Evolutionary conservation across 495 filamentous ascomycete species (phyloP).

Genomic region (Tuber brumale): DNA sequence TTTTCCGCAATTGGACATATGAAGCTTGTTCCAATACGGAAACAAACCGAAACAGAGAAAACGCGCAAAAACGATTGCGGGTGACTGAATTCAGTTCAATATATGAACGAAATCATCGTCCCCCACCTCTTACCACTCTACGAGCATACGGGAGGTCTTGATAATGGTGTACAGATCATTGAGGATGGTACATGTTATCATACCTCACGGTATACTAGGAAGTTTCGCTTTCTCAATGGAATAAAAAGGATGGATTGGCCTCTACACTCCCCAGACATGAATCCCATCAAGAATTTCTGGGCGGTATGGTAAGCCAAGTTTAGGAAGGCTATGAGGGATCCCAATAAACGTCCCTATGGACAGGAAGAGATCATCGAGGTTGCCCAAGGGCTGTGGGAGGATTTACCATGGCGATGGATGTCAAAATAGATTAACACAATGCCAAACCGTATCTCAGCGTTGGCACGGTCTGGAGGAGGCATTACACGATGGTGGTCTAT

Average conservation of each 20-base stretch:
- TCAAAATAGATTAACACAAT: conserved; percentile 13
- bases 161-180: conserved; percentile 3
- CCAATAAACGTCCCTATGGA: background rate
- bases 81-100: conserved; percentile 5
- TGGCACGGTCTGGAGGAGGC: too few relatives aligned
- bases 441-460: background rate
- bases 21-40: background rate
- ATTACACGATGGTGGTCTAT: too few relatives aligned
- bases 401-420: background rate
- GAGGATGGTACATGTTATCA: conserved; percentile 6
- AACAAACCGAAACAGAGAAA: background rate
- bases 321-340: background rate
- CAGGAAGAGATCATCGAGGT: conserved; percentile 10
- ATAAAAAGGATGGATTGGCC: conserved; percentile 11
- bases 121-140: conserved; percentile 7
- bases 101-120: conserved; percentile 9
- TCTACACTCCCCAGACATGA: too few relatives aligned
- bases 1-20: background rate
- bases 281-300: conserved; percentile 12
- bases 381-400: conserved; percentile 10
- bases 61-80: background rate
- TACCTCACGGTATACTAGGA: conserved; percentile 4
- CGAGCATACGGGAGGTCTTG: background rate
- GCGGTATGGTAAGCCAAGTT: background rate
- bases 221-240: background rate